These are phyloP conservation scores for Erysimum cheiri DNA, from an alignment of 441 rosid genomes.

Conservation along the genomic window DNA sequence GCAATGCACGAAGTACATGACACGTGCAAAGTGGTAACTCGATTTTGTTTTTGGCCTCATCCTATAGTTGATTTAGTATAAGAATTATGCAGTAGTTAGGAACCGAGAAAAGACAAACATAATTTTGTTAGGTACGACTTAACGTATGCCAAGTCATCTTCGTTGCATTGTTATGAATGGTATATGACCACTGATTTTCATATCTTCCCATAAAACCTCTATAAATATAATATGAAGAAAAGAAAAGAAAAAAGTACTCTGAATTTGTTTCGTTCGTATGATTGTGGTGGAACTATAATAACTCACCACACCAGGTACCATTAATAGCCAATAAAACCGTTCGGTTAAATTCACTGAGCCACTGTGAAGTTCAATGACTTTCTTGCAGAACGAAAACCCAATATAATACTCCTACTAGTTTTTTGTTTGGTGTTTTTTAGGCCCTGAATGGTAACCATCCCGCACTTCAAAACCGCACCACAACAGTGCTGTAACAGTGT, in stretches of 20 bases:
- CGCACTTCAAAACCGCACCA: too few relatives aligned
- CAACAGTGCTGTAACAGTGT: too few relatives aligned
- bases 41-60: slow-evolving; percentile 3
- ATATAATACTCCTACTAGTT: background rate
- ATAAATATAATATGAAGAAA: background rate
- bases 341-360: background rate
- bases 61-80: background rate
- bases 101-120: background rate
- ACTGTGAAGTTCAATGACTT: background rate
- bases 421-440: background rate
- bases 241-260: background rate
- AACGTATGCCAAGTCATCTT: slow-evolving; percentile 5
- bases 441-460: too few relatives aligned
- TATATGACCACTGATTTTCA: background rate
- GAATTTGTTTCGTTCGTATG: background rate
- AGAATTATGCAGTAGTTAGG: background rate
- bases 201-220: background rate
- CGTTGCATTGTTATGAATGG: background rate
- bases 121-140: slow-evolving; percentile 13
- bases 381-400: background rate
- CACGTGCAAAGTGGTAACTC: slow-evolving; percentile 23
- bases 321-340: slow-evolving; percentile 31
- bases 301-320: background rate
- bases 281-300: background rate
- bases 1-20: background rate